A percentile compares a stretch with the other conserved stretches of the same genome.
Evolutionary conservation across 768 basidiomycete genomes (phyloP).

Genomic region (Phallus indusiatus): DNA sequence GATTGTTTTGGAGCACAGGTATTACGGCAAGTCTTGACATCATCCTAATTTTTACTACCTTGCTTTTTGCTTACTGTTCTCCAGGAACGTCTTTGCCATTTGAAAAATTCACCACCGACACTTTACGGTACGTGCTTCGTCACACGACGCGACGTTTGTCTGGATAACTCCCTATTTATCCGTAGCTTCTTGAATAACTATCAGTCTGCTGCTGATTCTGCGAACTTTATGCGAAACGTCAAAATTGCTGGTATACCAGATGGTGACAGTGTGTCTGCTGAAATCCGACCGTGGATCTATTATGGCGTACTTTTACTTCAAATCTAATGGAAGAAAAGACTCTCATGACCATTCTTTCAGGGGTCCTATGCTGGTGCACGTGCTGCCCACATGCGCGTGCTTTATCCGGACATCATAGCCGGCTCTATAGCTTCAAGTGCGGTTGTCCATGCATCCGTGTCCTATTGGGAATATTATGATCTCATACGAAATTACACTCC

Average conservation of each 20-base stretch:
- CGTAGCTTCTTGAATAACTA: slow-evolving; percentile 80
- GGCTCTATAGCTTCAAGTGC: slow-evolving; percentile 87
- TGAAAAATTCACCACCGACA: slow-evolving; percentile 68
- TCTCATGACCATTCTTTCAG: slow-evolving; percentile 23
- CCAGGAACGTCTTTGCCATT: slow-evolving; percentile 70
- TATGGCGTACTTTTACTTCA: slow-evolving; percentile 58
- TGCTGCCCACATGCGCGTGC: slow-evolving; percentile 80
- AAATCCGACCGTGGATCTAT: slow-evolving; percentile 80
- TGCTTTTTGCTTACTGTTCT: background rate
- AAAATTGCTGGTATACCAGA: slow-evolving; percentile 51
- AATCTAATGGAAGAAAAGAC: background rate
- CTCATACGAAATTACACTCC: slow-evolving; percentile 66
- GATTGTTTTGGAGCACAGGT: slow-evolving; percentile 88
- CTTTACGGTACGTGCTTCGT: slow-evolving; percentile 41
- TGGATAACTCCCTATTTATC: slow-evolving; percentile 3
- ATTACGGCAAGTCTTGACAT: slow-evolving; percentile 52
- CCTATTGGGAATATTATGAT: slow-evolving; percentile 86
- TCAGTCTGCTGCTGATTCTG: slow-evolving; percentile 85
- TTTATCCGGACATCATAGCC: slow-evolving; percentile 83
- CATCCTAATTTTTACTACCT: slow-evolving; percentile 11
- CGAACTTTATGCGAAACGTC: slow-evolving; percentile 80
- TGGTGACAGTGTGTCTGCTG: slow-evolving; percentile 61
- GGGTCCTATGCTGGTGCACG: slow-evolving; percentile 91
- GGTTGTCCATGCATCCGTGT: slow-evolving; percentile 76
- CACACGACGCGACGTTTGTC: background rate